Evolutionary conservation across 805 yeast species (phyloP).

Genomic region (Candida bentonensis): DNA sequence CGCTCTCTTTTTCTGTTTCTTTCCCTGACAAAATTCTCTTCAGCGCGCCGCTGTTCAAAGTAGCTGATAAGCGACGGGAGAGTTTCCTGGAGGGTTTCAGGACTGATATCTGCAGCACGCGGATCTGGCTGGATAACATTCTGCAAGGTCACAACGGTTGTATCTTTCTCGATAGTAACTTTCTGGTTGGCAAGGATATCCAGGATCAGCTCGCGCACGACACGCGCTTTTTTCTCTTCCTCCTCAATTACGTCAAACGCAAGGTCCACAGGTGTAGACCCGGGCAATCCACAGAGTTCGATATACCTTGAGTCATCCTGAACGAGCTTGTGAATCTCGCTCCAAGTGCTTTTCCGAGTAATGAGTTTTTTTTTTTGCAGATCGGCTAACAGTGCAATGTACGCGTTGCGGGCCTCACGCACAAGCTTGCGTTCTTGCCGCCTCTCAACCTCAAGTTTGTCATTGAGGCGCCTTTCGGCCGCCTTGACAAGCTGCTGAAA

Average conservation of each 20-base stretch:
- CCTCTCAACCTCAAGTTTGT: conserved; percentile 16
- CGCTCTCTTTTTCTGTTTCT: neutral
- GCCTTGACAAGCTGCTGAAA: conserved; percentile 29
- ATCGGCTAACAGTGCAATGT: conserved; percentile 31
- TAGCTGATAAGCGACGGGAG: conserved; percentile 5
- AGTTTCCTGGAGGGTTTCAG: conserved; percentile 1
- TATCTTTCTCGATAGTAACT: conserved; percentile 14
- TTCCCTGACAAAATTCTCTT: neutral
- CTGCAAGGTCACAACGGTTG: conserved; percentile 12
- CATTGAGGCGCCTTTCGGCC: conserved; percentile 18
- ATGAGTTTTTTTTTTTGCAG: conserved; percentile 23
- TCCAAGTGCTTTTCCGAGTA: conserved; percentile 44
- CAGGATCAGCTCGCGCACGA: conserved; percentile 45
- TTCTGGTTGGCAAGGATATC: conserved; percentile 30
- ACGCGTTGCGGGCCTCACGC: conserved; percentile 51
- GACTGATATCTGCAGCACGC: conserved; percentile 7
- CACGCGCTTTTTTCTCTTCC: conserved; percentile 38
- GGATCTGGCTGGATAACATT: conserved; percentile 12
- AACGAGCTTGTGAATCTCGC: conserved; percentile 35
- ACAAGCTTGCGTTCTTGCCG: conserved; percentile 39
- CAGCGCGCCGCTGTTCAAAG: conserved; percentile 7
- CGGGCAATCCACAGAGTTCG: conserved; percentile 55
- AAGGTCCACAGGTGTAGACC: conserved; percentile 64
- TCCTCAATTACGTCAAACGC: conserved; percentile 64
- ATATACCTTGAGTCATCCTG: conserved; percentile 44